phyloP scores from a whole-genome alignment of 1,284 basidiomycete genomes.

The Pseudozyma pruni region DNA sequence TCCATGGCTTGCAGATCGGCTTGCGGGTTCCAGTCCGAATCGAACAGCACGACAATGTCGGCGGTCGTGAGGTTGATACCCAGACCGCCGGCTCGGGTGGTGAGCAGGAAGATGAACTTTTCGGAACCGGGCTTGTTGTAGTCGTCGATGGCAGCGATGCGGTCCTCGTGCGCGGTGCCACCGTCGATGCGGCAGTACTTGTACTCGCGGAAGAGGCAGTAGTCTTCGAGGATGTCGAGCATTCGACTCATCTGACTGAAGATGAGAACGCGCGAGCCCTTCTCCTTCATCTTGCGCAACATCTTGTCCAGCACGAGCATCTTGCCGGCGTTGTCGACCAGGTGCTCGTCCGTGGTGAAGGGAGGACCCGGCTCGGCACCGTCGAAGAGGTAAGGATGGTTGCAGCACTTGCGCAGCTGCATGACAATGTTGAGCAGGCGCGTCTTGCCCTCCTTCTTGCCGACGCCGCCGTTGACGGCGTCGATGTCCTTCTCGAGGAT shows the following conservation, averaged over 20 bases:
- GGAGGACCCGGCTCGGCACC: conserved; percentile 88
- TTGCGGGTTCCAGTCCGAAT: conserved; percentile 99
- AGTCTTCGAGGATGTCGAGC: conserved; percentile 95
- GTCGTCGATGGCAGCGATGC: conserved; percentile 94
- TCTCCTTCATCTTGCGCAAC: conserved; percentile 82
- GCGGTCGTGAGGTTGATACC: conserved; percentile 97
- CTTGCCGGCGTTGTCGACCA: conserved; percentile 93
- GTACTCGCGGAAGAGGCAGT: conserved; percentile 90
- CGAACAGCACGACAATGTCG: conserved; percentile 96
- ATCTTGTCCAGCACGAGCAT: conserved; percentile 98
- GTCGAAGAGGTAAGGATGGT: conserved; percentile 73
- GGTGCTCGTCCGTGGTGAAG: conserved; percentile 97
- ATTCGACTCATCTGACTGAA: conserved; percentile 99
- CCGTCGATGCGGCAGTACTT: conserved; percentile 95
- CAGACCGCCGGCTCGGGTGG: conserved; percentile 96
- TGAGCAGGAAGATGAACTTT: conserved; percentile 96
- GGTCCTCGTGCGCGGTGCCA: conserved; percentile 93
- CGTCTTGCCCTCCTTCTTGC: conserved; percentile 98
- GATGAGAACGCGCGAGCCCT: conserved; percentile 93
- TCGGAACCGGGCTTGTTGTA: conserved; percentile 96
- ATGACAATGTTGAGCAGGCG: conserved; percentile 98
- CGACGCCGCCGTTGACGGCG: conserved; percentile 79
- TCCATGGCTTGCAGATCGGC: conserved; percentile 99
- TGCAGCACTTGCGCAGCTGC: conserved; percentile 79
- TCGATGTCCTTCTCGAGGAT: conserved; percentile 99